phyloP scores from a whole-genome alignment of 2,329 filamentous ascomycete genomes.

The Epichloe hybrida region DNA sequence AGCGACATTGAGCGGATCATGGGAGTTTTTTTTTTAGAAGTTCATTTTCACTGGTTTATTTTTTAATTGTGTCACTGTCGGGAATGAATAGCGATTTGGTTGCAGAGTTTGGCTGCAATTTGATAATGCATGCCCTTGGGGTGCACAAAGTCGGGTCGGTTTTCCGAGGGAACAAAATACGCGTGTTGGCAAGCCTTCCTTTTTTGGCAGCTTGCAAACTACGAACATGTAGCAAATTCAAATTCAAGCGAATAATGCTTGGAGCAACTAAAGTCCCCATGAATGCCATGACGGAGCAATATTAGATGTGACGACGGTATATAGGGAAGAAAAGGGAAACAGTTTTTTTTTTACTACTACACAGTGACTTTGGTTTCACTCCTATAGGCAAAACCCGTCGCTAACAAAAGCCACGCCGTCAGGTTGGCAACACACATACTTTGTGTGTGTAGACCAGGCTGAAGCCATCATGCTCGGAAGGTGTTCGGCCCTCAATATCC shows the following conservation, averaged over 20 bases:
- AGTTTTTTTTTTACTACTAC: neutral
- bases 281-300: neutral
- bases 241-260: neutral
- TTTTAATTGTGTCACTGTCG: neutral
- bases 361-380: neutral
- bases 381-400: no score
- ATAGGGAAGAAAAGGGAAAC: neutral
- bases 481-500: no score
- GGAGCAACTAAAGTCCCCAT: neutral
- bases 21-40: conserved; percentile 8
- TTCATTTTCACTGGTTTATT: neutral
- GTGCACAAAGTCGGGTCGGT: neutral
- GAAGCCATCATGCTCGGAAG: no score
- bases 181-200: neutral
- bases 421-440: no score
- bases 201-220: neutral
- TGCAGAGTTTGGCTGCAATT: conserved; percentile 5
- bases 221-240: neutral
- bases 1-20: conserved; percentile 6
- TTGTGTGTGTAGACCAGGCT: no score
- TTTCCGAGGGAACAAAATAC: neutral
- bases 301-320: neutral
- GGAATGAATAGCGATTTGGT: conserved; percentile 8
- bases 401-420: no score
- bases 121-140: conserved; percentile 2